Conservation (phyloP, 2,329 filamentous ascomycete genomes). For the Periglandula ipomoeae region DNA sequence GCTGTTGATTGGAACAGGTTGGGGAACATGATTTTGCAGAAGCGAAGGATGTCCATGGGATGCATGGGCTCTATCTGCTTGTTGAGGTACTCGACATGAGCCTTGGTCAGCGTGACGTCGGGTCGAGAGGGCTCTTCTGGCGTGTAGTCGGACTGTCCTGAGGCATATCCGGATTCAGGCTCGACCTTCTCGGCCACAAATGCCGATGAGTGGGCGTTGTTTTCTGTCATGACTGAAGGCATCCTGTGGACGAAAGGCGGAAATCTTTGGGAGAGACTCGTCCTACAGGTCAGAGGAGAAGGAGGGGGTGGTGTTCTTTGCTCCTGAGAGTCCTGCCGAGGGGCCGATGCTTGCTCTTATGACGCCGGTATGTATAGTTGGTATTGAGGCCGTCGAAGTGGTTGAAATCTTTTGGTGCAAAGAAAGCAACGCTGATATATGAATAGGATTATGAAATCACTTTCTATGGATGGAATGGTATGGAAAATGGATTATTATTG, state of each 20-base stretch:
- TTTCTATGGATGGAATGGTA: not conserved
- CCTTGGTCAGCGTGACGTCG: conserved; percentile 74
- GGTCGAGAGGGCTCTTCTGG: conserved; percentile 43
- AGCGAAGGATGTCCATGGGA: conserved; percentile 83
- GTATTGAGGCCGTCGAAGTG: too few relatives aligned
- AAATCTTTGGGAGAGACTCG: not conserved
- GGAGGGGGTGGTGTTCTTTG: not conserved
- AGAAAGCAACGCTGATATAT: not conserved
- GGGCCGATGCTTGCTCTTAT: not conserved
- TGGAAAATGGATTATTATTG: not conserved
- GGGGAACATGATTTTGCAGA: conserved; percentile 85
- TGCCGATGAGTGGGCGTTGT: conserved; percentile 30
- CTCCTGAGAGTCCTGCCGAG: not conserved
- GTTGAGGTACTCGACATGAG: conserved; percentile 87
- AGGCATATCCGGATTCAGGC: conserved; percentile 79
- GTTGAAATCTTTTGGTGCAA: not conserved
- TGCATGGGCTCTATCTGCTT: conserved; percentile 78
- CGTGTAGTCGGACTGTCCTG: conserved; percentile 33
- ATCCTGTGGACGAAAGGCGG: not conserved
- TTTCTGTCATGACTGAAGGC: conserved; percentile 20
- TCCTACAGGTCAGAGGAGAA: not conserved
- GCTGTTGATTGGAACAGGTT: conserved; percentile 81
- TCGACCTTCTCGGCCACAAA: conserved; percentile 34
- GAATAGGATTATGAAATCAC: not conserved
- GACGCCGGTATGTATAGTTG: too few relatives aligned